Conservation (phyloP, 2,329 filamentous ascomycete genomes). For the Diaporthe sp. region DNA sequence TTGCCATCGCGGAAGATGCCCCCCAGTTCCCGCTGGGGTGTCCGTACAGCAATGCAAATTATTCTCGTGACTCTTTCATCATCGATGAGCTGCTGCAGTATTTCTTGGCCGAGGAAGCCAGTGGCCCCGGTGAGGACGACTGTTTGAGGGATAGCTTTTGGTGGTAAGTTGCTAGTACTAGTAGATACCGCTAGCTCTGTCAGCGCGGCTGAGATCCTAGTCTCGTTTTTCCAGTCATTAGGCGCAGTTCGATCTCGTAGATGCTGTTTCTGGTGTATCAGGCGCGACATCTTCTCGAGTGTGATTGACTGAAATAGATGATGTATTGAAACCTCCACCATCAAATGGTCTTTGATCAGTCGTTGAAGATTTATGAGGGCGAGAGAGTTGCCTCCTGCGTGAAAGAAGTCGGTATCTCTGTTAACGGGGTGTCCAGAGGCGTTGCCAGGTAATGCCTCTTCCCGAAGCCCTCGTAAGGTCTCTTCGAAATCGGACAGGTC, state of each 20-base stretch:
- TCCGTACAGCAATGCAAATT: slow-evolving; percentile 50
- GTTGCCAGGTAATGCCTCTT: slow-evolving; percentile 45
- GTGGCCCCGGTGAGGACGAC: slow-evolving; percentile 55
- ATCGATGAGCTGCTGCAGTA: slow-evolving; percentile 55
- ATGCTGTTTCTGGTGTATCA: slow-evolving; percentile 44
- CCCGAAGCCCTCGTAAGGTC: slow-evolving; percentile 36
- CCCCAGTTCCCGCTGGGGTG: background rate
- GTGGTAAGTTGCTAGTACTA: background rate
- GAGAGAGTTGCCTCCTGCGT: slow-evolving; percentile 57
- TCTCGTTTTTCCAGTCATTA: background rate
- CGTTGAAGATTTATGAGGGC: slow-evolving; percentile 56
- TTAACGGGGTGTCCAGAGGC: slow-evolving; percentile 35
- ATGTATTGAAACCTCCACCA: slow-evolving; percentile 49
- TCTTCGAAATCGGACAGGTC: background rate
- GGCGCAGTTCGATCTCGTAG: background rate
- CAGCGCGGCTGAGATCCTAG: background rate
- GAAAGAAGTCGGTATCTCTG: slow-evolving; percentile 56
- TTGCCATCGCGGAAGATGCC: slow-evolving; percentile 40
- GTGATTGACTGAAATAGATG: slow-evolving; percentile 56
- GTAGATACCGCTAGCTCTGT: background rate
- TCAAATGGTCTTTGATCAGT: slow-evolving; percentile 51
- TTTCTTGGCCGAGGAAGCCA: slow-evolving; percentile 55
- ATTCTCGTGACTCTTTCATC: slow-evolving; percentile 52
- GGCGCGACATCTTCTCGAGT: slow-evolving; percentile 55
- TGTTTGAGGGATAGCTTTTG: background rate